Evolutionary conservation across 2,329 filamentous ascomycete species (phyloP).

Genomic region (Trichoderma asperellum): DNA sequence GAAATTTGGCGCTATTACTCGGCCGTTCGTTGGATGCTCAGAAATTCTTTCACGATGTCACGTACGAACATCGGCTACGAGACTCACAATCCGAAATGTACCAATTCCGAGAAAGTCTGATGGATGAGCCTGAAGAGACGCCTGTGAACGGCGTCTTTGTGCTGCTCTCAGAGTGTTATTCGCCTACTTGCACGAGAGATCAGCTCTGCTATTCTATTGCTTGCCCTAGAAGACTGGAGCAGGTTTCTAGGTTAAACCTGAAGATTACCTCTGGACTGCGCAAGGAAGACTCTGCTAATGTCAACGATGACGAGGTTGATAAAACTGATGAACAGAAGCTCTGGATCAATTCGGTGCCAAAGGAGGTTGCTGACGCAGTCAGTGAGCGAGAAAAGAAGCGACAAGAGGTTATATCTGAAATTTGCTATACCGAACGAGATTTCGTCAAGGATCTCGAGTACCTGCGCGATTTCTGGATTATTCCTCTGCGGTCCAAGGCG

Average conservation of each 20-base stretch:
- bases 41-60: slow-evolving; percentile 99
- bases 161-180: slow-evolving; percentile 94
- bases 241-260: slow-evolving; percentile 90
- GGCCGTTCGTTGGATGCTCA: slow-evolving; percentile 93
- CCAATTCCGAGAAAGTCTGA: slow-evolving; percentile 90
- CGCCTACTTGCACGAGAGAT: slow-evolving; percentile 93
- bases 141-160: slow-evolving; percentile 95
- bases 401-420: slow-evolving; percentile 96
- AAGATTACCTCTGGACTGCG: slow-evolving; percentile 89
- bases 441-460: slow-evolving; percentile 99
- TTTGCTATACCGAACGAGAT: slow-evolving; percentile 98
- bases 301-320: slow-evolving; percentile 78
- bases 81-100: slow-evolving; percentile 96
- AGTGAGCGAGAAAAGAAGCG: slow-evolving; percentile 93
- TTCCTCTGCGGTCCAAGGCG: slow-evolving; percentile 77
- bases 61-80: slow-evolving; percentile 92
- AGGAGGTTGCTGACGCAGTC: slow-evolving; percentile 89
- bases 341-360: slow-evolving; percentile 98
- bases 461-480: slow-evolving; percentile 97
- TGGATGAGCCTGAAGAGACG: slow-evolving; percentile 75
- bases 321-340: slow-evolving; percentile 95
- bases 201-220: slow-evolving; percentile 98
- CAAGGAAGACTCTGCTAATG: slow-evolving; percentile 57
- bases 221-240: slow-evolving; percentile 88
- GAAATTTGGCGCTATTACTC: slow-evolving; percentile 87